These are phyloP conservation scores for Cudoniella acicularis DNA, from an alignment of 495 filamentous ascomycete species.

Conservation along the genomic window DNA sequence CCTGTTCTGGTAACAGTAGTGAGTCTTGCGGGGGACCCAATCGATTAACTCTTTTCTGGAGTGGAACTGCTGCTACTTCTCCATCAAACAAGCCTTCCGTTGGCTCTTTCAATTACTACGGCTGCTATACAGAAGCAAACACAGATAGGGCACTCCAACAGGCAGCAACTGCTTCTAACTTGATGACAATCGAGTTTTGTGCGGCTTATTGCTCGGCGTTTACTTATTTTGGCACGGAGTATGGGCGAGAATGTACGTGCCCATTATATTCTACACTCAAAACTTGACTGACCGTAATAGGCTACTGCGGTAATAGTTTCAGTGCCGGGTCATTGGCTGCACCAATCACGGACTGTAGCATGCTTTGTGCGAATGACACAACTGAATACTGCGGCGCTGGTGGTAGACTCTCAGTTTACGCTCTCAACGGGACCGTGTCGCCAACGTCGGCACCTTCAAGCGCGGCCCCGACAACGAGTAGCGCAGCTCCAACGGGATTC, in stretches of 20 bases:
- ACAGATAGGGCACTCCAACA: conserved; percentile 24
- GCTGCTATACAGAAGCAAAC: conserved; percentile 34
- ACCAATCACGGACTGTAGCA: conserved; percentile 33
- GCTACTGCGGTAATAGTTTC: conserved; percentile 36
- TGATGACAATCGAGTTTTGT: conserved; percentile 48
- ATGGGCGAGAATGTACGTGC: conserved; percentile 43
- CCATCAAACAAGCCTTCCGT: conserved; percentile 10
- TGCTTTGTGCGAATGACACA: conserved; percentile 34
- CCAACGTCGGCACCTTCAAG: neutral
- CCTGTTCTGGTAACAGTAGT: conserved; percentile 21
- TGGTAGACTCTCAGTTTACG: conserved; percentile 18
- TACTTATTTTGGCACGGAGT: conserved; percentile 46
- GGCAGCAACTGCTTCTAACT: conserved; percentile 38
- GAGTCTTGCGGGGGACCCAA: conserved; percentile 29
- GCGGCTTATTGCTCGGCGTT: conserved; percentile 43
- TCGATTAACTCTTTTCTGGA: conserved; percentile 26
- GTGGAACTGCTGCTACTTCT: neutral
- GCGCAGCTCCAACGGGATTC: neutral
- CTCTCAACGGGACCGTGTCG: neutral
- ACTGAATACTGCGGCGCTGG: conserved; percentile 31
- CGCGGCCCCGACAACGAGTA: neutral
- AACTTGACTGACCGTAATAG: conserved; percentile 14
- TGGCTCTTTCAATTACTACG: conserved; percentile 6
- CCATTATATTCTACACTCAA: neutral
- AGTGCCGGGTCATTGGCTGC: conserved; percentile 12